phyloP scores from a whole-genome alignment of 768 basidiomycete genomes.

The Infundibulicybe gibba region DNA sequence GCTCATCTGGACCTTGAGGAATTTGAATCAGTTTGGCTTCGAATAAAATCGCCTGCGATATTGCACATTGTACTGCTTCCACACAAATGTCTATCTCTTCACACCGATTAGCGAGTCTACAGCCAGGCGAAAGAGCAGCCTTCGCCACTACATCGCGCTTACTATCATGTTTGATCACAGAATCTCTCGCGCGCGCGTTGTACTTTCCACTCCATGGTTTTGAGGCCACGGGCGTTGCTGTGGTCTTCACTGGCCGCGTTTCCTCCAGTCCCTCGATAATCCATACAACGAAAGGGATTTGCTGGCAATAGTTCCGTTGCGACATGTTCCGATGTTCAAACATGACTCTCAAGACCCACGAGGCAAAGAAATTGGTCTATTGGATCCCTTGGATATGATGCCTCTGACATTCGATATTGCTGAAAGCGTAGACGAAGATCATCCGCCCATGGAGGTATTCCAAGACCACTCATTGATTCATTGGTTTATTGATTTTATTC shows the following conservation, averaged over 20 bases:
- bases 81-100: conserved; percentile 21
- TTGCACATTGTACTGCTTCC: neutral
- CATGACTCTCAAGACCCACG: conserved; percentile 23
- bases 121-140: conserved; percentile 36
- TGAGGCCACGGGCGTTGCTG: conserved; percentile 33
- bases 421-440: neutral
- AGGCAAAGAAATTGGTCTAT: conserved; percentile 39
- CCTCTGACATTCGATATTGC: conserved; percentile 33
- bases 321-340: conserved; percentile 43
- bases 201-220: conserved; percentile 36
- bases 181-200: conserved; percentile 46
- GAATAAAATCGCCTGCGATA: no score
- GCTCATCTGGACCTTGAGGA: no score
- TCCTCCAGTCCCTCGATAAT: conserved; percentile 15
- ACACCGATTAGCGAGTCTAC: conserved; percentile 20
- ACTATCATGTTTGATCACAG: conserved; percentile 56
- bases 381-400: conserved; percentile 55
- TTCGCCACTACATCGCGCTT: conserved; percentile 48
- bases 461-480: no score
- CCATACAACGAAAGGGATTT: conserved; percentile 30
- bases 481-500: neutral
- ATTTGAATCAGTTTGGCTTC: no score
- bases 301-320: conserved; percentile 45
- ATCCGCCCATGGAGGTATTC: no score
- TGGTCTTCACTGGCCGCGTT: conserved; percentile 31